A percentile compares a stretch with the other conserved stretches of the same genome.
Evolutionary conservation across 2,329 filamentous ascomycete species (phyloP).

Genomic region (Neurospora sp.): DNA sequence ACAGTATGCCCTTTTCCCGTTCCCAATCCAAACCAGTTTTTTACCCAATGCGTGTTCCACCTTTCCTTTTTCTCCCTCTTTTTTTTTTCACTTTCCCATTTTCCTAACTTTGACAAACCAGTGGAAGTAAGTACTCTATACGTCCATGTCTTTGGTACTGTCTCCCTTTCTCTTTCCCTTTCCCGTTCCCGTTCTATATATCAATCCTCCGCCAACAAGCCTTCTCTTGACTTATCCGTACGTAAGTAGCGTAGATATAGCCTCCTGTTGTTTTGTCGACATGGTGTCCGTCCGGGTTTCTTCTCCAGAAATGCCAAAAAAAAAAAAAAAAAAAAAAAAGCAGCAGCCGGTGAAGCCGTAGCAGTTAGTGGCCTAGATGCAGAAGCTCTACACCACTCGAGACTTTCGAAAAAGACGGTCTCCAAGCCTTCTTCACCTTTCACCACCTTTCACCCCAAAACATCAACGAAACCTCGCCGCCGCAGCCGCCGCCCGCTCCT

Average conservation of each 20-base stretch:
- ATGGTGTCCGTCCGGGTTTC: background rate
- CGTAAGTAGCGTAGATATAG: background rate
- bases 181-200: background rate
- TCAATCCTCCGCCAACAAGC: background rate
- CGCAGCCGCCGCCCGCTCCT: conserved; percentile 44
- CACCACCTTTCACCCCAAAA: too few species aligned
- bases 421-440: too few species aligned
- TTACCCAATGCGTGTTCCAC: background rate
- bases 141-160: background rate
- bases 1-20: background rate
- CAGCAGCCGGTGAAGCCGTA: too few species aligned
- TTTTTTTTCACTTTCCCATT: background rate
- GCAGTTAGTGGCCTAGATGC: too few species aligned
- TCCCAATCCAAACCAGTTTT: background rate
- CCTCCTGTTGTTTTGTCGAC: background rate
- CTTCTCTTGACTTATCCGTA: background rate
- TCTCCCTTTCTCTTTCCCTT: background rate
- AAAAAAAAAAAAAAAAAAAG: background rate
- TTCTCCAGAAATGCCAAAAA: background rate
- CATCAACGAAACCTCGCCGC: conserved; percentile 15
- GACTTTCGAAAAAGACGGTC: too few species aligned
- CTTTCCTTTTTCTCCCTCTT: background rate
- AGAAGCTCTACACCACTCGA: too few species aligned
- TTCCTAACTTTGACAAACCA: background rate
- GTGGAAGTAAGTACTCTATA: background rate